A percentile compares a stretch with the other conserved stretches of the same genome.
These are phyloP conservation scores for Trichaptum fuscoviolaceum DNA, from an alignment of 768 basidiomycete genomes.

Conservation along the genomic window DNA sequence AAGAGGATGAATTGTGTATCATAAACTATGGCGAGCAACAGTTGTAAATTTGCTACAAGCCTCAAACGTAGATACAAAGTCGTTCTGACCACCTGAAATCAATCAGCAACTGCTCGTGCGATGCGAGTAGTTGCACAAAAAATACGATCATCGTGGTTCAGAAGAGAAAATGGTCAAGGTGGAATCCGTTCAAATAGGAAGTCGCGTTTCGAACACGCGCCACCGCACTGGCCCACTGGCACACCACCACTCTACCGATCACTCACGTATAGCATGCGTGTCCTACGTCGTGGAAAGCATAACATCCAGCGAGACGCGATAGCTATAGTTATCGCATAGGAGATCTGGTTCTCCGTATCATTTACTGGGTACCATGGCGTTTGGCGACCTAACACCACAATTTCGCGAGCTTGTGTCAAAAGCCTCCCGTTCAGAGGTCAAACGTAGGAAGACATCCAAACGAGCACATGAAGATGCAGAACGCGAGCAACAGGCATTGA, in stretches of 20 bases:
- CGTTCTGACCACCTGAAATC: conserved; percentile 9
- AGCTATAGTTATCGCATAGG: not conserved
- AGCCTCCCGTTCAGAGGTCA: conserved; percentile 36
- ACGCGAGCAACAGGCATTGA: conserved; percentile 30
- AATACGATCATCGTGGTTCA: conserved; percentile 7
- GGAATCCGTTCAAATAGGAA: not conserved
- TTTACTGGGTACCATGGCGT: conserved; percentile 38
- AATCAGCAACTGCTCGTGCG: not conserved
- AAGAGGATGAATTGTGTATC: conserved; percentile 8
- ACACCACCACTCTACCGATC: not conserved
- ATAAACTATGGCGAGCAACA: conserved; percentile 14
- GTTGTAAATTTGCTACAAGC: conserved; percentile 8
- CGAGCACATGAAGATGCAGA: conserved; percentile 24
- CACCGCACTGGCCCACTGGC: conserved; percentile 1
- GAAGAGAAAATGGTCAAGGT: not conserved
- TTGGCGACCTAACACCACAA: conserved; percentile 54
- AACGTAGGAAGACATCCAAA: conserved; percentile 42
- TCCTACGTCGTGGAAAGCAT: conserved; percentile 5
- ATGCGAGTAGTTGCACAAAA: conserved; percentile 2
- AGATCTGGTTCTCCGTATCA: not conserved
- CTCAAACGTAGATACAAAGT: conserved; percentile 16
- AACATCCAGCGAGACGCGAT: not conserved
- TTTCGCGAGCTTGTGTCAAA: conserved; percentile 50
- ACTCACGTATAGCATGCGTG: conserved; percentile 2
- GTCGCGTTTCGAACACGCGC: not conserved